Base-by-base conservation (phyloP, 2,329 filamentous ascomycete genomes). In the Blastomyces gilchristii region DNA sequence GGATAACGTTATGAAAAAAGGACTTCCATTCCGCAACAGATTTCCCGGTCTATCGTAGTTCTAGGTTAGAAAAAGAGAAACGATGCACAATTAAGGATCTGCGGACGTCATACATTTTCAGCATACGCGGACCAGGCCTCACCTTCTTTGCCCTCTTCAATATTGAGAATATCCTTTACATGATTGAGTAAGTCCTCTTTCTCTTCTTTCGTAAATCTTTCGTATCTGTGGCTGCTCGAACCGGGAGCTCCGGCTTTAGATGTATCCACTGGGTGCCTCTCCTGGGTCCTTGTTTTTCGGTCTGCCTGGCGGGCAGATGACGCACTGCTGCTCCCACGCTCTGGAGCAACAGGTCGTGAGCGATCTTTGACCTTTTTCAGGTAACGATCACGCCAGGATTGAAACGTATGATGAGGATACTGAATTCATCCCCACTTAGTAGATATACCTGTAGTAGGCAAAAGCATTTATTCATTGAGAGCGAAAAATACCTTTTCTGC, bases 381-480 rank as follows among this genome's bases (percentile, higher is more conserved):
- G 66, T 77, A 81, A n/a, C 79, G 75, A 68, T 78, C 73, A 43
- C 79, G 75, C 75, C 77, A 81, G 41, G 79, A 80, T 68, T 81
- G 79, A 67, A 68, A 81, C 2, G 79, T 75, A 68, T 81, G 79
- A 57, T 72, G 69, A 12, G 78, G 75, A 65, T 77, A 69, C 78
- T 79, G 52, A 63, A 31, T 64, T 28, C 47, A 61, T 39, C 34
- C 43, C 9, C 6, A 2, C 18, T 47, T 59, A 59, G 56, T 31
- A 37, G 34, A 37, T 45, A 49, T 31, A 47, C 14, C 1, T 34
- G 28, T 37, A 37, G 25, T n/a, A 22, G 59, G 54, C 63, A 12
- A 47, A 12, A 47, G 0, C 43, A 22, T n/a, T 37, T 54, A 49
- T 22, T 8, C 18, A 34, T 11, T 39, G 18, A 37, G 39, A 56